phyloP scores from a whole-genome alignment of 805 yeast genomes.

The Spathaspora boniae region DNA sequence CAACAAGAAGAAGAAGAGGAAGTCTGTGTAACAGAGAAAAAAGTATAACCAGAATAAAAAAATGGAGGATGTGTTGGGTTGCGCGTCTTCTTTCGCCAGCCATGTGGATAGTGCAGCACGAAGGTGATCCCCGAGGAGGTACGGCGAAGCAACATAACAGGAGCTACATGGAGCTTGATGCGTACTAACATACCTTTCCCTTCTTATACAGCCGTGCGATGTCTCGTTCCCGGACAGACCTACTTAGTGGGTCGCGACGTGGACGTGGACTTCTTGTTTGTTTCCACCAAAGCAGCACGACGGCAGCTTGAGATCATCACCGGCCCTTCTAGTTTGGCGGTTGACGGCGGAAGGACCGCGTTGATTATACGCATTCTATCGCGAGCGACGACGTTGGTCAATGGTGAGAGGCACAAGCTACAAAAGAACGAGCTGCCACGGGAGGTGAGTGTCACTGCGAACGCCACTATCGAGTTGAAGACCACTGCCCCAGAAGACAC shows the following conservation, averaged over 20 bases:
- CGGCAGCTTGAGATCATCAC: constrained; percentile 22
- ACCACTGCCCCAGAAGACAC: constrained; percentile 8
- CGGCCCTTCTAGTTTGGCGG: constrained; percentile 6
- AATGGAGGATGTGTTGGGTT: no score
- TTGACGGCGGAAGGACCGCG: constrained; percentile 9
- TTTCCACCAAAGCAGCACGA: constrained; percentile 29
- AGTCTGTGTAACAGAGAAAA: no score
- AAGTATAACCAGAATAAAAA: constrained; percentile 1
- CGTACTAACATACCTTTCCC: not conserved
- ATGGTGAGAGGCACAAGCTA: constrained; percentile 21
- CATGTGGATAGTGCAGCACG: constrained; percentile 11
- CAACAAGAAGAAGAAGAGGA: no score
- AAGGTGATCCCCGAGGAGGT: constrained; percentile 10
- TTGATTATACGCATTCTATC: constrained; percentile 23
- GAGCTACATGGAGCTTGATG: no score
- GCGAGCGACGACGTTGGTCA: constrained; percentile 27
- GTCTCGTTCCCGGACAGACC: constrained; percentile 10
- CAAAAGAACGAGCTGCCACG: constrained; percentile 9
- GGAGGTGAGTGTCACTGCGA: constrained; percentile 4
- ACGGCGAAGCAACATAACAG: constrained; percentile 3
- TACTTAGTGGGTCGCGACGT: constrained; percentile 28
- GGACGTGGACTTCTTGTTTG: constrained; percentile 24
- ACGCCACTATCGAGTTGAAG: constrained; percentile 9
- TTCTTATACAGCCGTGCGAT: constrained; percentile 1
- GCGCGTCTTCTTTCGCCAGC: no score